phyloP scores from a whole-genome alignment of 1,284 basidiomycete species.

The Heterobasidion annosum region DNA sequence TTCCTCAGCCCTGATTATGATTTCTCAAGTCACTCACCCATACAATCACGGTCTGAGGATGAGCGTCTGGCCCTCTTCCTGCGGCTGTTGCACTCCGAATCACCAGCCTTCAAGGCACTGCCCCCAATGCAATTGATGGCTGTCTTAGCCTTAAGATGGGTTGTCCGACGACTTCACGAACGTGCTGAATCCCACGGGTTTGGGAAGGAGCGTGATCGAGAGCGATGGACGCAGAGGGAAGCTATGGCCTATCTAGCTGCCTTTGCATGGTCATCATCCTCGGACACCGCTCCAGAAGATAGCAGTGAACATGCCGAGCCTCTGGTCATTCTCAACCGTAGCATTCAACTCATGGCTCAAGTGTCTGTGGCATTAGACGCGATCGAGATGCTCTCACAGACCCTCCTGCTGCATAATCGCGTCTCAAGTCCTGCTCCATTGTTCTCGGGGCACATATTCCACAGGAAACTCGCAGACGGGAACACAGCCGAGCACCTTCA shows the following conservation, averaged over 20 bases:
- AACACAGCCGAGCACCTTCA: constrained; percentile 13
- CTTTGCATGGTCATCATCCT: constrained; percentile 21
- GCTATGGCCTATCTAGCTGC: constrained; percentile 54
- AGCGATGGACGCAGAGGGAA: constrained; percentile 65
- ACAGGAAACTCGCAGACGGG: constrained; percentile 33
- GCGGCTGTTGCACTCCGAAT: constrained; percentile 46
- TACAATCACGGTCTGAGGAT: constrained; percentile 38
- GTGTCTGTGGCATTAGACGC: constrained; percentile 49
- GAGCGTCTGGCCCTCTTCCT: constrained; percentile 53
- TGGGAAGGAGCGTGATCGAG: constrained; percentile 46
- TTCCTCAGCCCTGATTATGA: constrained; percentile 21
- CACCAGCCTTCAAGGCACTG: constrained; percentile 34
- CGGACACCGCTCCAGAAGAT: neutral
- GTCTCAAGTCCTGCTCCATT: constrained; percentile 34
- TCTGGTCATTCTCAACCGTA: constrained; percentile 41
- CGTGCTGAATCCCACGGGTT: constrained; percentile 37
- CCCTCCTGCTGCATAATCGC: constrained; percentile 41
- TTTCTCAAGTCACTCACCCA: constrained; percentile 8
- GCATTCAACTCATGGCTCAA: constrained; percentile 68
- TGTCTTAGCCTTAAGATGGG: constrained; percentile 53
- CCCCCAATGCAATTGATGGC: constrained; percentile 34
- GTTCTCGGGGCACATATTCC: constrained; percentile 54
- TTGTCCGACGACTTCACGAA: constrained; percentile 37
- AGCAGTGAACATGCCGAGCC: constrained; percentile 9
- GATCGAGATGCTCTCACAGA: constrained; percentile 49